Percentiles rank a stretch among this genome's conserved stretches.
phyloP scores from a whole-genome alignment of 306 rosid genomes.

The Styphnolobium japonicum region DNA sequence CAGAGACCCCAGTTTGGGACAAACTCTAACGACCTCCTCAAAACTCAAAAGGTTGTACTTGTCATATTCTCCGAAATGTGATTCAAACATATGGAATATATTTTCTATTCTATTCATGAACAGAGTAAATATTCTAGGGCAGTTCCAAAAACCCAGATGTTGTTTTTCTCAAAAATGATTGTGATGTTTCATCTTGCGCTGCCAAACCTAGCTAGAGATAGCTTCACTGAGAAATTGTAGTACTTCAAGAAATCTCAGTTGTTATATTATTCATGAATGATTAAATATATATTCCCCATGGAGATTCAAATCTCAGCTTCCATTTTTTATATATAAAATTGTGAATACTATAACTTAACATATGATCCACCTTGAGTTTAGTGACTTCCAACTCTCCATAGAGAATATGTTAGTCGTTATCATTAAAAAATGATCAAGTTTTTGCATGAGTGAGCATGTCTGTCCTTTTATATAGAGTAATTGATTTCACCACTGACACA shows the following conservation, averaged over 20 bases:
- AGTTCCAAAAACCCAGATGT: slow-evolving; percentile 8
- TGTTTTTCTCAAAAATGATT: slow-evolving; percentile 23
- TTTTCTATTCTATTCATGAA: slow-evolving; percentile 5
- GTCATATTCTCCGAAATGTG: slow-evolving; percentile 25
- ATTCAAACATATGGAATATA: slow-evolving; percentile 25
- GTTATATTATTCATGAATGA: slow-evolving; percentile 30
- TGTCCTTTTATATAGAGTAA: slow-evolving; percentile 1
- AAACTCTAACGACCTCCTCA: slow-evolving; percentile 28
- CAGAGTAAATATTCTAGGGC: slow-evolving; percentile 11
- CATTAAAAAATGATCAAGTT: slow-evolving; percentile 19
- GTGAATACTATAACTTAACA: not conserved
- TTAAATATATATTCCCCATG: slow-evolving; percentile 26
- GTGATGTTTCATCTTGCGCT: slow-evolving; percentile 40
- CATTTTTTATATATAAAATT: slow-evolving; percentile 11
- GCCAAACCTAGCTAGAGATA: slow-evolving; percentile 20
- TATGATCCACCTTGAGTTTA: slow-evolving; percentile 41
- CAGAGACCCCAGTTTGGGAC: slow-evolving; percentile 32
- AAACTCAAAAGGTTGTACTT: slow-evolving; percentile 31
- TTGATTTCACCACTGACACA: slow-evolving; percentile 16
- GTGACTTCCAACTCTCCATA: slow-evolving; percentile 57
- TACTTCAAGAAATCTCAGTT: slow-evolving; percentile 21
- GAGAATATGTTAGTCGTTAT: slow-evolving; percentile 20
- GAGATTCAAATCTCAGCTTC: slow-evolving; percentile 35
- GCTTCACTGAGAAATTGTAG: slow-evolving; percentile 10
- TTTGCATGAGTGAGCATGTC: slow-evolving; percentile 26